Conservation (phyloP, 176 grass and related monocot genomes). For the Dendrocalamus sinicus region DNA sequence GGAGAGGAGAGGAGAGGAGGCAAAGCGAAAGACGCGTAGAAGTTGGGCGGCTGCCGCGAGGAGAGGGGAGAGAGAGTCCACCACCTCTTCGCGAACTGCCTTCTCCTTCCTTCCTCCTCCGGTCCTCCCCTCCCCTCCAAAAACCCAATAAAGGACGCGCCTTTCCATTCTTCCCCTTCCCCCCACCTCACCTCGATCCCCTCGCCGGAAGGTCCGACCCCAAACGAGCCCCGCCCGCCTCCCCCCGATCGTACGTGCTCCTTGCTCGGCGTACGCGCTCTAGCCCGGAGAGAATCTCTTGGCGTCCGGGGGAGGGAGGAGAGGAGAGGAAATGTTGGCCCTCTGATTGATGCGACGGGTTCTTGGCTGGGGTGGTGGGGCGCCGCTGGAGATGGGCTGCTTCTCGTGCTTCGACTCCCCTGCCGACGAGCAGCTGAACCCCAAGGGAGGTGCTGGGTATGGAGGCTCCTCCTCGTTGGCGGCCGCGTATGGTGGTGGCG, state of each 20-base stretch:
- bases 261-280: not conserved
- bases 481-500: not conserved
- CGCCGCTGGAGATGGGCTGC: constrained; percentile 64
- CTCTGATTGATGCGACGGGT: constrained; percentile 37
- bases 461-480: constrained; percentile 24
- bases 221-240: not conserved
- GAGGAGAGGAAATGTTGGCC: constrained; percentile 17
- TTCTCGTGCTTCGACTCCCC: constrained; percentile 80
- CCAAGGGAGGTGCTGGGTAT: constrained; percentile 55
- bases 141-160: constrained; percentile 59
- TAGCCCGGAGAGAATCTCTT: not conserved
- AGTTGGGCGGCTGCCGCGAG: constrained; percentile 41
- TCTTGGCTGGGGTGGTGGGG: not conserved
- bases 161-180: constrained; percentile 29
- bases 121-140: constrained; percentile 33
- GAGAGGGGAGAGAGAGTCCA: constrained; percentile 14
- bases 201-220: constrained; percentile 55
- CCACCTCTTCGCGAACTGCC: not conserved
- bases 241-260: not conserved
- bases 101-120: not conserved
- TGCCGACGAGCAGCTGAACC: constrained; percentile 71
- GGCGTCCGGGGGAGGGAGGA: not conserved
- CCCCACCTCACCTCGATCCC: constrained; percentile 35
- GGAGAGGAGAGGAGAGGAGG: not conserved
- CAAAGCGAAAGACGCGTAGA: constrained; percentile 40